Percentiles rank a stretch among this genome's conserved stretches.
phyloP scores from a whole-genome alignment of 2,329 filamentous ascomycete genomes.

The Aspergillus tubingensis region DNA sequence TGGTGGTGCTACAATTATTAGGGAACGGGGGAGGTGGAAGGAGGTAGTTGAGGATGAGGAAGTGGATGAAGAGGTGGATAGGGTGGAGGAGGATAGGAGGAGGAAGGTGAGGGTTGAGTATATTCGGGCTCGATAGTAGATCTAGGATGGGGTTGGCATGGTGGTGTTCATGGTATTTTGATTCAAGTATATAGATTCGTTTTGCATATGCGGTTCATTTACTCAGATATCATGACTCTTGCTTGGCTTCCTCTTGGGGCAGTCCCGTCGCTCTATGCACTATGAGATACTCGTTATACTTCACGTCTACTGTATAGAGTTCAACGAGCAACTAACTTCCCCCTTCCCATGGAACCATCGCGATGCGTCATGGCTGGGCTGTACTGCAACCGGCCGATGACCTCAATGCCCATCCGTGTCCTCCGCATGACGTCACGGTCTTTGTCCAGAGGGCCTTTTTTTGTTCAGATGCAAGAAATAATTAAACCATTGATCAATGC shows the following conservation, averaged over 20 bases:
- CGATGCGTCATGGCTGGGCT: not conserved
- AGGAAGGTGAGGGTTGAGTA: slow-evolving; percentile 14
- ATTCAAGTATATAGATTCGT: too few relatives aligned
- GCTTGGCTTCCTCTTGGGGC: not conserved
- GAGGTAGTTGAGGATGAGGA: not conserved
- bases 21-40: not conserved
- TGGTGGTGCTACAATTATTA: too few relatives aligned
- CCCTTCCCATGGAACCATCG: not conserved
- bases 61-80: slow-evolving; percentile 5
- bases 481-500: not conserved
- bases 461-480: not conserved
- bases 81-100: not conserved
- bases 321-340: not conserved
- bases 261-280: too few relatives aligned
- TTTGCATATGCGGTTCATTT: not conserved
- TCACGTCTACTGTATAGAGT: too few relatives aligned
- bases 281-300: too few relatives aligned
- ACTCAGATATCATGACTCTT: too few relatives aligned
- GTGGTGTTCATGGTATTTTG: not conserved
- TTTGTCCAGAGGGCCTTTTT: not conserved
- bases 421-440: slow-evolving; percentile 37
- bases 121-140: slow-evolving; percentile 16
- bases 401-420: slow-evolving; percentile 25
- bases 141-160: not conserved
- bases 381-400: slow-evolving; percentile 28